These are phyloP conservation scores for Phytophthora tentaculata DNA, from an alignment of 352 stramenopile species.

Conservation along the genomic window DNA sequence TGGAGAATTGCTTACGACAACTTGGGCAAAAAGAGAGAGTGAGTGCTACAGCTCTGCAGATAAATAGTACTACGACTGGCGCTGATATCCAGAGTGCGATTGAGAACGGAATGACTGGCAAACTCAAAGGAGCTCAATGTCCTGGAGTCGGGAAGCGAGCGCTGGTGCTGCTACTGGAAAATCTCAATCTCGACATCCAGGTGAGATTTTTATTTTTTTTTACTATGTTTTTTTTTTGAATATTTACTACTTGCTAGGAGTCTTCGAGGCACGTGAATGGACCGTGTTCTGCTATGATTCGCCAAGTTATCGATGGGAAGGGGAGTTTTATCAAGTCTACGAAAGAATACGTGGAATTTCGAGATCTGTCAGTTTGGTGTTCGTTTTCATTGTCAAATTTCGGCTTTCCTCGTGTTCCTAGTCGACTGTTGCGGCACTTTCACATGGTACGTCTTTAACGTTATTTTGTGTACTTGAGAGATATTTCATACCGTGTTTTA, in stretches of 20 bases:
- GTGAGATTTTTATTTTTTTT: constrained; percentile 17
- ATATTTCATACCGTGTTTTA: not conserved
- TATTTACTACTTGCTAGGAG: constrained; percentile 17
- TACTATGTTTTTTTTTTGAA: not conserved
- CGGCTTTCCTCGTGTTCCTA: constrained; percentile 44
- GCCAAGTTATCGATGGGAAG: constrained; percentile 62
- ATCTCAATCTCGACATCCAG: constrained; percentile 63
- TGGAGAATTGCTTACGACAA: constrained; percentile 46
- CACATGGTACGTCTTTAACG: constrained; percentile 46
- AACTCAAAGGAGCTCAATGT: constrained; percentile 66
- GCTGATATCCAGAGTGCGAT: constrained; percentile 47
- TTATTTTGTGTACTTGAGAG: not conserved
- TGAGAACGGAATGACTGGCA: constrained; percentile 50
- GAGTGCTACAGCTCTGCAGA: constrained; percentile 41
- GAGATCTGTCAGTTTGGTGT: constrained; percentile 50
- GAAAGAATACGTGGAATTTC: constrained; percentile 68
- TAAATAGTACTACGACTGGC: constrained; percentile 29
- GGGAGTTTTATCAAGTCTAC: constrained; percentile 58
- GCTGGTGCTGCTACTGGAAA: constrained; percentile 58
- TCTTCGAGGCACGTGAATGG: constrained; percentile 8
- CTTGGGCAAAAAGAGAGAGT: constrained; percentile 43
- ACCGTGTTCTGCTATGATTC: constrained; percentile 60
- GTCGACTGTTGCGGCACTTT: constrained; percentile 69
- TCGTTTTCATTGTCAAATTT: constrained; percentile 58
- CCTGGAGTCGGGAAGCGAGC: constrained; percentile 51